Conservation (phyloP, 257 asterid species). For the Datura wrightii region DNA sequence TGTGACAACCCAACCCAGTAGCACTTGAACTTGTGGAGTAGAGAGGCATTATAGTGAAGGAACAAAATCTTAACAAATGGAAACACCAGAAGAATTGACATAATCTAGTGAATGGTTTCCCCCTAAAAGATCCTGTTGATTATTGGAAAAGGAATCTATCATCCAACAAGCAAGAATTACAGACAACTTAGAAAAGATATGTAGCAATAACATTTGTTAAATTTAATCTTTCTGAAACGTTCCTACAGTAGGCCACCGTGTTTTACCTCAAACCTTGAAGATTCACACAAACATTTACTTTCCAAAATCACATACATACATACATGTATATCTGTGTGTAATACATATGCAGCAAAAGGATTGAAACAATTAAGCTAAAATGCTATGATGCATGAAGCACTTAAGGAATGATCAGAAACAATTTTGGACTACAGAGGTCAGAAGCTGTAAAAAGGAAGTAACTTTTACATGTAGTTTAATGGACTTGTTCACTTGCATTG, state of each 20-base stretch:
- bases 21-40: not conserved
- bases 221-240: not conserved
- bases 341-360: no score
- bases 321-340: no score
- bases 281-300: no score
- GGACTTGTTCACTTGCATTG: constrained; percentile 16
- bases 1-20: not conserved
- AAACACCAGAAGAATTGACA: not conserved
- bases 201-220: not conserved
- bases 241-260: not conserved
- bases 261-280: no score
- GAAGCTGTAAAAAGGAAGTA: no score
- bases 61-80: not conserved
- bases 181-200: not conserved
- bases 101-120: not conserved
- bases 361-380: no score
- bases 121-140: not conserved
- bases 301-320: no score
- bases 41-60: not conserved
- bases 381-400: no score
- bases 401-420: no score
- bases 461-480: not conserved
- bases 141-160: not conserved
- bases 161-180: not conserved
- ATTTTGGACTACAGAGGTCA: no score